phyloP scores from a whole-genome alignment of 2,329 filamentous ascomycete genomes.

The Exophiala sideris region DNA sequence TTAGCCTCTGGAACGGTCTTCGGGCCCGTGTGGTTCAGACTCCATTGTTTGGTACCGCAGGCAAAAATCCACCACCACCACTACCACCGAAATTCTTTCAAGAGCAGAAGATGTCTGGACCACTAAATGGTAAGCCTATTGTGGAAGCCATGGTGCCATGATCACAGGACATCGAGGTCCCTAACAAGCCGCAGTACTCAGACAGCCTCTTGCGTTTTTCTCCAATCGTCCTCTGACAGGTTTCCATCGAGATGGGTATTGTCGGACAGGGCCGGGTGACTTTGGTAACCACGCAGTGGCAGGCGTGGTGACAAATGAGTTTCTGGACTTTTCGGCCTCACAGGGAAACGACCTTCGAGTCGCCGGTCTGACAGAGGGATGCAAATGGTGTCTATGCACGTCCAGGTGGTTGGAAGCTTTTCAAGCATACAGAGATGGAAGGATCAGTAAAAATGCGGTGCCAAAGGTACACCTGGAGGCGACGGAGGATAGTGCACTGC shows the following conservation, averaged over 20 bases:
- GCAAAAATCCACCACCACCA: constrained; percentile 9
- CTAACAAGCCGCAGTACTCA: constrained; percentile 45
- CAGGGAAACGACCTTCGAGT: constrained; percentile 60
- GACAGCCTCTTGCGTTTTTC: constrained; percentile 57
- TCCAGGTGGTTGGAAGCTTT: constrained; percentile 60
- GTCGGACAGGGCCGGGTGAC: constrained; percentile 54
- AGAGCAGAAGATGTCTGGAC: constrained; percentile 16
- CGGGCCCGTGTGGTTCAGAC: constrained; percentile 17
- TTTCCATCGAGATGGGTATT: constrained; percentile 62
- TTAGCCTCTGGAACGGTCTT: constrained; percentile 16
- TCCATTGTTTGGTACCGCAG: constrained; percentile 11
- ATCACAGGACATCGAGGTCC: neutral
- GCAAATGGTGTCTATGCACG: constrained; percentile 64
- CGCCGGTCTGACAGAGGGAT: constrained; percentile 56
- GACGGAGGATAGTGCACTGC: constrained; percentile 37
- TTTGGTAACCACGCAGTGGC: constrained; percentile 61
- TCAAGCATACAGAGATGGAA: constrained; percentile 49
- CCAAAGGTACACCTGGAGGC: constrained; percentile 37
- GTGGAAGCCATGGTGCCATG: neutral
- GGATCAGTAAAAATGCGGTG: constrained; percentile 25
- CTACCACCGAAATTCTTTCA: neutral
- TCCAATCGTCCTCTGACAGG: constrained; percentile 59
- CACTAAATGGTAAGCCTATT: constrained; percentile 16
- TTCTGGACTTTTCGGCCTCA: constrained; percentile 59
- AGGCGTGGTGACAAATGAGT: constrained; percentile 56